These are phyloP conservation scores for Scheffersomyces amazonensis DNA, from an alignment of 805 yeast genomes.

Conservation along the genomic window DNA sequence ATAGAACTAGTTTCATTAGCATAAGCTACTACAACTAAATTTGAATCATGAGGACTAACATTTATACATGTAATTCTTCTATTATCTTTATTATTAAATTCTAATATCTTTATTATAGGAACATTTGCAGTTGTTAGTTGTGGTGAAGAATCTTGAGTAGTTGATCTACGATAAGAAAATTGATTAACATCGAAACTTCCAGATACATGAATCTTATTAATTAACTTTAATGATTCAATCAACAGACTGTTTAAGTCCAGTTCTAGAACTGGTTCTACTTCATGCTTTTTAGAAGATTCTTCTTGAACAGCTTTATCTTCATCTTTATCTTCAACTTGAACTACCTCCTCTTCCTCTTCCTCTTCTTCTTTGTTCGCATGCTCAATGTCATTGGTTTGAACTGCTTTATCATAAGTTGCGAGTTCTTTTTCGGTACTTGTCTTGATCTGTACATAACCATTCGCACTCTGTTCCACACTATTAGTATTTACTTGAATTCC, in stretches of 20 bases:
- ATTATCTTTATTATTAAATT: conserved; percentile 3
- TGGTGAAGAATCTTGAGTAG: background rate
- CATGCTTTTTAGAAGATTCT: background rate
- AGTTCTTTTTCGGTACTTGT: conserved; percentile 6
- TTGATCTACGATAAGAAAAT: background rate
- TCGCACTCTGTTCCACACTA: too few relatives aligned
- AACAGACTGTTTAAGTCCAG: conserved; percentile 15
- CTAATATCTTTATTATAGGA: background rate
- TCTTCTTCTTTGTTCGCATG: conserved; percentile 1
- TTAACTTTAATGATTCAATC: conserved; percentile 19
- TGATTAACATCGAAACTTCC: background rate
- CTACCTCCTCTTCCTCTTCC: background rate
- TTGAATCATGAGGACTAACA: conserved; percentile 21
- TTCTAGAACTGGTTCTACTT: conserved; percentile 12
- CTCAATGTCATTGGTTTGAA: conserved; percentile 13
- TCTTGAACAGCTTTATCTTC: background rate
- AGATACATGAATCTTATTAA: conserved; percentile 15
- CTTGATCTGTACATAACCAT: too few relatives aligned
- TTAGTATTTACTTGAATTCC: conserved; percentile 1
- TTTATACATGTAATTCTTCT: conserved; percentile 22
- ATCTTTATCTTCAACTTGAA: background rate
- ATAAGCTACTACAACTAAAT: conserved; percentile 2
- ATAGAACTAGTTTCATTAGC: background rate
- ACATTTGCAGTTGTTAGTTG: background rate
- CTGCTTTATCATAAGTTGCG: conserved; percentile 18